Conservation (phyloP, 2,329 filamentous ascomycete species). For the Colletotrichum tropicale region DNA sequence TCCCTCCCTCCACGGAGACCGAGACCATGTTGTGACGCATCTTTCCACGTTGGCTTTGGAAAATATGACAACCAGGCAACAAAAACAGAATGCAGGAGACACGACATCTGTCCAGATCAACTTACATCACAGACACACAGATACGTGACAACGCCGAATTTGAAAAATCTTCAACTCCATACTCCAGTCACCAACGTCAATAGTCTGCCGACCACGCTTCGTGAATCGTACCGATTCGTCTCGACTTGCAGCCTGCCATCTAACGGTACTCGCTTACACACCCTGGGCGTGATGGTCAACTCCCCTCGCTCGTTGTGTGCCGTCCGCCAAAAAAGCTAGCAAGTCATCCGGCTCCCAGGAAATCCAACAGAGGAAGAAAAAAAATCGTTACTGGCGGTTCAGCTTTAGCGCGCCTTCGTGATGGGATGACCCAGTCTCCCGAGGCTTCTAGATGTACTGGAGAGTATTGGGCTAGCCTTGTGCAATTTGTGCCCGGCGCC, state of each 20-base stretch:
- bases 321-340: not conserved
- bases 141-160: not conserved
- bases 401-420: slow-evolving; percentile 1
- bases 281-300: not conserved
- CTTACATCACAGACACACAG: not conserved
- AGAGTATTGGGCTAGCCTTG: slow-evolving; percentile 14
- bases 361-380: not conserved
- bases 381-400: slow-evolving; percentile 7
- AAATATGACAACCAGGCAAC: not conserved
- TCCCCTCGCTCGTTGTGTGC: not conserved
- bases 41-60: not conserved
- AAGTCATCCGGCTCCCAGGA: slow-evolving; percentile 1
- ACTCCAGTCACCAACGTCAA: not conserved
- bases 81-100: not conserved
- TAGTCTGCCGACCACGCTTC: not conserved
- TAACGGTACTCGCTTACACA: not conserved
- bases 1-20: not conserved
- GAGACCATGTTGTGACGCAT: not conserved
- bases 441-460: slow-evolving; percentile 14
- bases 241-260: not conserved
- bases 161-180: not conserved
- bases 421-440: slow-evolving; percentile 16
- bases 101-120: not conserved
- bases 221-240: not conserved
- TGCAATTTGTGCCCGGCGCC: slow-evolving; percentile 17